These are phyloP conservation scores for Podila epicladia DNA, from an alignment of 192 early-diverging fungal genomes.

Conservation along the genomic window DNA sequence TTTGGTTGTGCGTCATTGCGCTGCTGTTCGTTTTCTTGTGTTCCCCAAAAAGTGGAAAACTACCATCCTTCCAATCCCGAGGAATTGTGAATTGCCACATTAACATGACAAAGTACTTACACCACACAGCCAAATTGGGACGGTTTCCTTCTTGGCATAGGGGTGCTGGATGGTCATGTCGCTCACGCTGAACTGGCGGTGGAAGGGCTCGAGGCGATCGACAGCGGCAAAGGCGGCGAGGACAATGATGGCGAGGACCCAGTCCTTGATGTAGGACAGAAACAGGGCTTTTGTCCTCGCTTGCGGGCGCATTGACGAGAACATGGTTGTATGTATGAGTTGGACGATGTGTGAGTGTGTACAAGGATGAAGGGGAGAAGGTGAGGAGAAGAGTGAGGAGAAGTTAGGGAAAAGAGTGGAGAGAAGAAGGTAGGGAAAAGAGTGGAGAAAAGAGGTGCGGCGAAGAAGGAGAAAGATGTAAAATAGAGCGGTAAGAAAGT, in stretches of 20 bases:
- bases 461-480: neutral
- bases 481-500: neutral
- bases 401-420: neutral
- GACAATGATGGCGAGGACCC: slow-evolving; percentile 67
- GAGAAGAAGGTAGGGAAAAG: neutral
- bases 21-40: no score
- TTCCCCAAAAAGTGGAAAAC: no score
- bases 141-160: slow-evolving; percentile 56
- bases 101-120: slow-evolving; percentile 4
- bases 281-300: slow-evolving; percentile 25
- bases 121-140: slow-evolving; percentile 59
- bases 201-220: slow-evolving; percentile 71
- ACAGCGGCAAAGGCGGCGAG: slow-evolving; percentile 65
- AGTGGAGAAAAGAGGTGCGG: neutral
- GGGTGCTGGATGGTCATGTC: slow-evolving; percentile 78
- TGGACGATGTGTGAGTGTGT: neutral
- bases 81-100: neutral
- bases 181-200: slow-evolving; percentile 78
- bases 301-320: slow-evolving; percentile 7
- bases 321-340: neutral
- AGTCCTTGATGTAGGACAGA: slow-evolving; percentile 45
- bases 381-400: neutral
- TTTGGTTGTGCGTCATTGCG: no score
- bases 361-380: neutral
- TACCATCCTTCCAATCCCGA: neutral